Evolutionary conservation across 2,329 filamentous ascomycete genomes (phyloP), one percentile per base, ranked within the genome.

Genomic region (Rhynchosporium agropyri): DNA sequence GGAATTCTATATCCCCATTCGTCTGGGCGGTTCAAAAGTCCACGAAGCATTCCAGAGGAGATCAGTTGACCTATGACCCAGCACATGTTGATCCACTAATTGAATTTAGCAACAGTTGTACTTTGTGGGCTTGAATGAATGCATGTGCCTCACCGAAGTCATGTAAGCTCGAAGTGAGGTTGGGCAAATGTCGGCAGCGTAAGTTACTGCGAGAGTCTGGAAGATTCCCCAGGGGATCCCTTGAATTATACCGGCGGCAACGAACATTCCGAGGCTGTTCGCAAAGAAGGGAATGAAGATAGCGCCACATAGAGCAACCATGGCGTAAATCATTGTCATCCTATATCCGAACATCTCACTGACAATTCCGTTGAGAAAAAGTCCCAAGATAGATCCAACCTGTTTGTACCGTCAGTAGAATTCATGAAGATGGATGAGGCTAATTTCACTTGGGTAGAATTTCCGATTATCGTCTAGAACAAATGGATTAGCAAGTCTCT

Each of bases 61-160:
- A 81, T 79, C 53, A 80, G 67, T 65, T 81, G 79, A 29, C 79
- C 79, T 4, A 81, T 69, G 53, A 69, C 80, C 79, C 80, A 83
- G 75, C 81, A 82, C 63, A 60, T 55, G 13, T 60, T 60, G 20
- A 54, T 54, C 51, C 51, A 54, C 51, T 53, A 38, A 3, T 7
- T 1, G 3, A 9, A 3, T n/a, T 53, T n/a, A 53, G 49, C 2
- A 33, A 10, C 2, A 7, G 29, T 9, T 33, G 13, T 20, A 51
- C 6, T 6, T 33, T 20, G 45, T 26, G 45, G 13, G 15, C 29
- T 36, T 4, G 10, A 4, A 4, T 12, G 31, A 36, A 20, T n/a
- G 15, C 15, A 29, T 31, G 13, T 10, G 10, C 20, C 49, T 38
- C 38, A 53, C 49, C 2, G 51, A 54, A 42, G 51, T 54, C 51